Conservation (phyloP, 257 asterid species). For the Lantana camara region DNA sequence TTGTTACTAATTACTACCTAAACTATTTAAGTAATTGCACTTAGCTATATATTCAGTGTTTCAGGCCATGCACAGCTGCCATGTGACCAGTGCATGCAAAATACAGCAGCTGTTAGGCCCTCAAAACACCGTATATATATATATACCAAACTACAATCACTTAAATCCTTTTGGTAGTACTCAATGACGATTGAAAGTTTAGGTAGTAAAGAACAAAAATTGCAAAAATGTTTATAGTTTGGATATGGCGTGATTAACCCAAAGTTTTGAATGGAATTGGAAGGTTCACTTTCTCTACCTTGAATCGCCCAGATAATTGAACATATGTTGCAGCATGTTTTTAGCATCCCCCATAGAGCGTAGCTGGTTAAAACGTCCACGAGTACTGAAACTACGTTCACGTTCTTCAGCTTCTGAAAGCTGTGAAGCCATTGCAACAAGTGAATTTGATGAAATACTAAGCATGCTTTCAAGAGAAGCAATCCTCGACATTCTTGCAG, state of each 20-base stretch:
- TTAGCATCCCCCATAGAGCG: slow-evolving; percentile 77
- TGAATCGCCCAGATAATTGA: slow-evolving; percentile 63
- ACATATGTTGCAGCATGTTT: slow-evolving; percentile 63
- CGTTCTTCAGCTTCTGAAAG: slow-evolving; percentile 84
- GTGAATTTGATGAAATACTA: slow-evolving; percentile 66
- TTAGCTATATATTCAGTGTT: too few relatives aligned
- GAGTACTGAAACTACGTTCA: slow-evolving; percentile 57
- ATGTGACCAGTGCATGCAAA: too few relatives aligned
- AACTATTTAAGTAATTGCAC: too few relatives aligned
- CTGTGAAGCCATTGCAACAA: slow-evolving; percentile 79
- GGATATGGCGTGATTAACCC: too few relatives aligned
- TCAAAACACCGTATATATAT: too few relatives aligned
- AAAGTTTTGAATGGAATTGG: not conserved
- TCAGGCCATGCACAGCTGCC: not conserved
- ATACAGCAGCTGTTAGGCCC: too few relatives aligned
- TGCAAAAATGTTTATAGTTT: too few relatives aligned
- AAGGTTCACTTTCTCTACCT: slow-evolving; percentile 34
- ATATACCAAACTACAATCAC: too few relatives aligned
- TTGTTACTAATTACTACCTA: too few relatives aligned
- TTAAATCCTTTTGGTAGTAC: too few relatives aligned
- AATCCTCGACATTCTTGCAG: slow-evolving; percentile 70
- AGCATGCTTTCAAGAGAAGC: slow-evolving; percentile 74
- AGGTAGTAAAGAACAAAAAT: not conserved
- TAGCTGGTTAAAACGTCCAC: slow-evolving; percentile 76
- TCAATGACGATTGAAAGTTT: too few relatives aligned